phyloP scores from a whole-genome alignment of 371 early-diverging fungal genomes.

The Saksenaea vasiformis region DNA sequence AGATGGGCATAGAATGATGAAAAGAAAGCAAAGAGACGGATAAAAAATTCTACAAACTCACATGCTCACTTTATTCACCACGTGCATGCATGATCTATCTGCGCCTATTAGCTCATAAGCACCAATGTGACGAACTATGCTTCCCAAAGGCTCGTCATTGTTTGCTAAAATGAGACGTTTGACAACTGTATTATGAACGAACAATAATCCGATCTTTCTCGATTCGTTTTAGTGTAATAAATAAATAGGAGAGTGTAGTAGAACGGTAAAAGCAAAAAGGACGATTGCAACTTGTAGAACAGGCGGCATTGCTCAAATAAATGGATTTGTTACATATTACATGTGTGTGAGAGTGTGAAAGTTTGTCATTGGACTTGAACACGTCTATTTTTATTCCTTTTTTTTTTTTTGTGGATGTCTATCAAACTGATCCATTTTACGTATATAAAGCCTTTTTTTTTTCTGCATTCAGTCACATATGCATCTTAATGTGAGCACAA shows the following conservation, averaged over 20 bases:
- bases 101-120: conserved; percentile 1
- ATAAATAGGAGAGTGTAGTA: too few relatives aligned
- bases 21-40: too few relatives aligned
- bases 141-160: not conserved
- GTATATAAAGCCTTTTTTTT: not conserved
- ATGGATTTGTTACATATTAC: not conserved
- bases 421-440: not conserved
- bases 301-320: not conserved
- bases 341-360: not conserved
- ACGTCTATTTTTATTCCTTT: not conserved
- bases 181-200: not conserved
- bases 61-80: not conserved
- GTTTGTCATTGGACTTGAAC: not conserved
- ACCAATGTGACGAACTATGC: conserved; percentile 2
- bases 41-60: not conserved
- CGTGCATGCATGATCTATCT: conserved; percentile 6
- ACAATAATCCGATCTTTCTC: too few relatives aligned
- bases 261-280: not conserved
- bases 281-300: not conserved
- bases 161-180: not conserved
- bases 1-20: not conserved
- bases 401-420: not conserved
- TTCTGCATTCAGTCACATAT: not conserved
- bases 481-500: not conserved
- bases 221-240: too few relatives aligned